Percentiles rank a stretch among this genome's conserved stretches.
phyloP scores from a whole-genome alignment of 2,329 filamentous ascomycete species.

The Monilinia laxa region DNA sequence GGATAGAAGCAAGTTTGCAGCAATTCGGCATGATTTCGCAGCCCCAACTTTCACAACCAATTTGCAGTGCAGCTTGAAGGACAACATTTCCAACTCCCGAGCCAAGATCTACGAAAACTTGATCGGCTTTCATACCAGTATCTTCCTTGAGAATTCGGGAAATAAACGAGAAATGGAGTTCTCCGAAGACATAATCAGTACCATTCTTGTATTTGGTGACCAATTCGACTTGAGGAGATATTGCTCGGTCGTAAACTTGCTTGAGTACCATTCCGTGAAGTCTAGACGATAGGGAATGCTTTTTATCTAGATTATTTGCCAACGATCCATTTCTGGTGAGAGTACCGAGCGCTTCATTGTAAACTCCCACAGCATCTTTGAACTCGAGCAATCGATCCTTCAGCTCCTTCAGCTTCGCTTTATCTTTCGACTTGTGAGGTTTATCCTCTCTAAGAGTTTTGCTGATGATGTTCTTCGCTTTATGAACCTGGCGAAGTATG shows the following conservation, averaged over 20 bases:
- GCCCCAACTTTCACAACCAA: slow-evolving; percentile 92
- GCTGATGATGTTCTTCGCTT: slow-evolving; percentile 48
- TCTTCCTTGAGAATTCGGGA: slow-evolving; percentile 71
- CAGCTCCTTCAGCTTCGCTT: slow-evolving; percentile 60
- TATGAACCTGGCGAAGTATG: slow-evolving; percentile 73
- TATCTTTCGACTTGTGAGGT: slow-evolving; percentile 48
- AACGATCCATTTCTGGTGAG: slow-evolving; percentile 71
- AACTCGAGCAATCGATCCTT: slow-evolving; percentile 65
- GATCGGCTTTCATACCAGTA: slow-evolving; percentile 73
- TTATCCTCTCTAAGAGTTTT: slow-evolving; percentile 39
- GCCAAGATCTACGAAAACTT: slow-evolving; percentile 91
- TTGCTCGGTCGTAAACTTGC: slow-evolving; percentile 89
- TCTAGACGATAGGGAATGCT: slow-evolving; percentile 67
- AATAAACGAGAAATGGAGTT: slow-evolving; percentile 82
- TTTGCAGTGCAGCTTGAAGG: slow-evolving; percentile 87
- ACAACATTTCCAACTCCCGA: slow-evolving; percentile 97
- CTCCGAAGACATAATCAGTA: slow-evolving; percentile 91
- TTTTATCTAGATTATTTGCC: slow-evolving; percentile 66
- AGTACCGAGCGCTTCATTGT: slow-evolving; percentile 68
- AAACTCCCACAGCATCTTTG: slow-evolving; percentile 68
- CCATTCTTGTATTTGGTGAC: slow-evolving; percentile 85
- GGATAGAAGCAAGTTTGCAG: slow-evolving; percentile 75
- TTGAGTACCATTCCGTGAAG: slow-evolving; percentile 78
- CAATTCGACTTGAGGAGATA: slow-evolving; percentile 82
- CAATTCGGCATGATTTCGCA: slow-evolving; percentile 96